phyloP scores from a whole-genome alignment of 148 eudicot genomes.

The Rhododendron simsii region DNA sequence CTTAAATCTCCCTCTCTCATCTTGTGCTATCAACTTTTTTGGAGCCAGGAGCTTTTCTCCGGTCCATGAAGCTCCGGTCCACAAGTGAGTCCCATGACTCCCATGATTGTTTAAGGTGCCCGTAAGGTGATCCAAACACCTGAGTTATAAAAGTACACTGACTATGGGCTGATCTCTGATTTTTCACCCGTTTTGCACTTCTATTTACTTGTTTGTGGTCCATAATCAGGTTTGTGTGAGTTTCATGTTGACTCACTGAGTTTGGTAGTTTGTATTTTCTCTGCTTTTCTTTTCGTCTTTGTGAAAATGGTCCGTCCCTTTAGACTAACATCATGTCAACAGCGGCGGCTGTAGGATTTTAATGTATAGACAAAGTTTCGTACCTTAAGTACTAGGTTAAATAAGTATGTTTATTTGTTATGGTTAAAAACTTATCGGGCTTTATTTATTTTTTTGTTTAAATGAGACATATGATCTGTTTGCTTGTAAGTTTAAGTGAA shows the following conservation, averaged over 20 bases:
- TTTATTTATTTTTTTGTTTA: background rate
- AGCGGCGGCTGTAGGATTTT: too few relatives aligned
- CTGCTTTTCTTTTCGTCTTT: background rate
- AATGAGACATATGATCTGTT: background rate
- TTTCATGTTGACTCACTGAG: background rate
- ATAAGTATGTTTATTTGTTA: too few relatives aligned
- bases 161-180: background rate
- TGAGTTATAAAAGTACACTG: too few relatives aligned
- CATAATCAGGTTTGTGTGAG: background rate
- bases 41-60: too few relatives aligned
- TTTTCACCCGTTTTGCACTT: background rate
- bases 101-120: background rate
- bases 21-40: too few relatives aligned
- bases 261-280: background rate
- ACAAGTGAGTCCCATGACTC: background rate
- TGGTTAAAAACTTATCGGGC: background rate
- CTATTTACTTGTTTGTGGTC: background rate
- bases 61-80: too few relatives aligned
- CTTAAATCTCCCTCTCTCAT: background rate
- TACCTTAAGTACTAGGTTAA: too few relatives aligned
- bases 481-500: background rate
- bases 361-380: too few relatives aligned
- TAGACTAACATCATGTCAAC: background rate
- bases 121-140: background rate
- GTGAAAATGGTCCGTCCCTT: background rate